phyloP scores from a whole-genome alignment of 495 filamentous ascomycete genomes.

The Chaetomium fimeti region DNA sequence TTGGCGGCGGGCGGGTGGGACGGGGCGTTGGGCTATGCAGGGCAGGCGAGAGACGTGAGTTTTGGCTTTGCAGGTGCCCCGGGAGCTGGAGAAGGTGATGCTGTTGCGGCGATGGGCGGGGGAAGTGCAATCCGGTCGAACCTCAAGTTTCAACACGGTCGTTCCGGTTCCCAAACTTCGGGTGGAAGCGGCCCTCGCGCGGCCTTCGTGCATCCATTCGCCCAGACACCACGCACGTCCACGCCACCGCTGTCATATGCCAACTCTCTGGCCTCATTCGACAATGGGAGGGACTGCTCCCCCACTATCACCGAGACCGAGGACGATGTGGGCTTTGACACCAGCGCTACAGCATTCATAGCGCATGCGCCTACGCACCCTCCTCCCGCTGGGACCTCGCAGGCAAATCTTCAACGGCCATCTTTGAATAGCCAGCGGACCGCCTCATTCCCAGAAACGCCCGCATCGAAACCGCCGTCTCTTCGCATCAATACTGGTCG shows the following conservation, averaged over 20 bases:
- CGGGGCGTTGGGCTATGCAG: constrained; percentile 20
- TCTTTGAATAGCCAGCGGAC: constrained; percentile 46
- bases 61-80: constrained; percentile 28
- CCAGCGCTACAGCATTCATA: constrained; percentile 5
- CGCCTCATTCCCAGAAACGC: constrained; percentile 42
- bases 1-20: constrained; percentile 29
- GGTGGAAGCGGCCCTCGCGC: constrained; percentile 45
- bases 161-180: constrained; percentile 53
- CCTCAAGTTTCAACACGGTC: constrained; percentile 46
- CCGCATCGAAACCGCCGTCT: constrained; percentile 32
- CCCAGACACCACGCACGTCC: constrained; percentile 56
- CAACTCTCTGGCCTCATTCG: constrained; percentile 51
- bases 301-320: constrained; percentile 53
- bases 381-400: constrained; percentile 21
- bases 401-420: constrained; percentile 35
- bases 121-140: constrained; percentile 22
- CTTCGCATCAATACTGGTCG: constrained; percentile 49
- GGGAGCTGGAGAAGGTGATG: constrained; percentile 3
- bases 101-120: constrained; percentile 12
- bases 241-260: constrained; percentile 56
- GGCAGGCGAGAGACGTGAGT: constrained; percentile 34
- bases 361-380: constrained; percentile 9
- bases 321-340: constrained; percentile 39
- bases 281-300: constrained; percentile 46
- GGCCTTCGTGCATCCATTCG: constrained; percentile 56